Percentiles rank a stretch among this genome's conserved stretches.
phyloP scores from a whole-genome alignment of 1,139 yeast genomes.

The Geotrichum reessii region DNA sequence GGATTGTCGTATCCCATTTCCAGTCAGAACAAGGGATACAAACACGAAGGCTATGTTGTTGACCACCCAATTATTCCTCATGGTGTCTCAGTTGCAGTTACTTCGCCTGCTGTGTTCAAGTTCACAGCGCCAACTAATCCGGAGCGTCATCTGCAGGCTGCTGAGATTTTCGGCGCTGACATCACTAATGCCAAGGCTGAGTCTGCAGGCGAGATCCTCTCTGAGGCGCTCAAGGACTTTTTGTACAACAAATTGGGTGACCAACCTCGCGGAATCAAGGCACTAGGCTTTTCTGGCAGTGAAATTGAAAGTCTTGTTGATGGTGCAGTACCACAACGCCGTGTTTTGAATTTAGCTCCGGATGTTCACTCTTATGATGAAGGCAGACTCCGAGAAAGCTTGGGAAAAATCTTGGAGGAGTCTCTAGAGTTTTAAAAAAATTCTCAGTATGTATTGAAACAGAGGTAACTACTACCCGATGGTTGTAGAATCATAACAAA shows the following conservation, averaged over 20 bases:
- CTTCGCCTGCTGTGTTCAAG: constrained; percentile 40
- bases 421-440: constrained; percentile 19
- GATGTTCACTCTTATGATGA: constrained; percentile 30
- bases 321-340: constrained; percentile 40
- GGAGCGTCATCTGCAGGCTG: constrained; percentile 38
- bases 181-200: constrained; percentile 36
- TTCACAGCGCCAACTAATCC: constrained; percentile 41
- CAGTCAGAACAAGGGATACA: constrained; percentile 38
- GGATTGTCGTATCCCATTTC: constrained; percentile 40
- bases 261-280: constrained; percentile 36
- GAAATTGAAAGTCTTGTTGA: constrained; percentile 37
- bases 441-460: background rate
- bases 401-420: constrained; percentile 27
- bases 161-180: constrained; percentile 38
- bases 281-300: constrained; percentile 33
- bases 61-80: constrained; percentile 41
- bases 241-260: constrained; percentile 35
- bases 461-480: background rate
- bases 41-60: constrained; percentile 37
- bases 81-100: constrained; percentile 41
- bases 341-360: constrained; percentile 39
- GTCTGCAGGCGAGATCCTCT: constrained; percentile 38
- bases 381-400: constrained; percentile 28
- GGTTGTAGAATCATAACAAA: background rate
- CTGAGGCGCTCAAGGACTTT: constrained; percentile 37